phyloP scores from a whole-genome alignment of 495 filamentous ascomycete species.

The Neurospora terricola region DNA sequence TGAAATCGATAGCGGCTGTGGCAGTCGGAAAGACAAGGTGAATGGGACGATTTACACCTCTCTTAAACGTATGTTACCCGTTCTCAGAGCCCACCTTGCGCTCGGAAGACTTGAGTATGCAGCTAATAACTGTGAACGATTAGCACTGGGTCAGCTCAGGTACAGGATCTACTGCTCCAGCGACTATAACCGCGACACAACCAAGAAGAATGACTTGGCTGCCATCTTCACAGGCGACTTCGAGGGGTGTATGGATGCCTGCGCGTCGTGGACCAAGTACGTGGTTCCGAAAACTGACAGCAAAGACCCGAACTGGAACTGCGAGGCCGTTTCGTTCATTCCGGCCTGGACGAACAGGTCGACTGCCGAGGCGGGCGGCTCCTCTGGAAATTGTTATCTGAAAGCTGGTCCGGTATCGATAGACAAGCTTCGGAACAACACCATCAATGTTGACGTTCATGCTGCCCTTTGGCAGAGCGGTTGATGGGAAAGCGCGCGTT shows the following conservation, averaged over 20 bases:
- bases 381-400: conserved; percentile 38
- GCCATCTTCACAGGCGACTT: conserved; percentile 32
- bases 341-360: conserved; percentile 31
- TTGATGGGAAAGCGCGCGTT: neutral
- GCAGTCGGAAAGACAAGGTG: conserved; percentile 16
- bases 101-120: too few species aligned
- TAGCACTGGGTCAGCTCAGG: conserved; percentile 22
- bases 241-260: conserved; percentile 37
- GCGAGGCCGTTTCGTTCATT: conserved; percentile 33
- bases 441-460: conserved; percentile 18
- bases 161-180: conserved; percentile 29
- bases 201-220: conserved; percentile 16
- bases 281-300: conserved; percentile 8
- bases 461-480: conserved; percentile 9
- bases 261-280: conserved; percentile 31
- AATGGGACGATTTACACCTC: conserved; percentile 21
- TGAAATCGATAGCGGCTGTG: conserved; percentile 29
- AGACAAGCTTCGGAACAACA: conserved; percentile 18
- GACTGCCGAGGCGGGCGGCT: conserved; percentile 13
- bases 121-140: neutral
- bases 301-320: conserved; percentile 23
- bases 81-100: too few species aligned
- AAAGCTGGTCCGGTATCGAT: conserved; percentile 30
- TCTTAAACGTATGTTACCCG: too few species aligned
- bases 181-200: conserved; percentile 21